Evolutionary conservation across 2,329 filamentous ascomycete species (phyloP), one percentile per base, ranked within the genome.

Genomic region (Setomelanomma holmii): DNA sequence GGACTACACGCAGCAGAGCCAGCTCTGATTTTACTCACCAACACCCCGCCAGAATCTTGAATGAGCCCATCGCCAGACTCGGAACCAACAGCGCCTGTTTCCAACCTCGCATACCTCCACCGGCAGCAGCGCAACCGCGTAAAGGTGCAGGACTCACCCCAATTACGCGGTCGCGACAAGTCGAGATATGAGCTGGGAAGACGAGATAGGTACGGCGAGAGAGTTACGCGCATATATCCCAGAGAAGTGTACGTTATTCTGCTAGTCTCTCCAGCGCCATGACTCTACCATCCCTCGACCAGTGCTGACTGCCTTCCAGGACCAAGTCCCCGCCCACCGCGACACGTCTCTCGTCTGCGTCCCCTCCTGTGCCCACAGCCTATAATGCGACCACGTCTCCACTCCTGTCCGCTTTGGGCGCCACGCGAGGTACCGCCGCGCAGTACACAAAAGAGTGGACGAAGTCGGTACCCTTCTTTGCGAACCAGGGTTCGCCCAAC

Each of bases 381-480:
- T 73, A 74, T 58, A 72, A 74, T 71, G 72, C 71, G 19, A 71
- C 71, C 41, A 73, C 71, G 23, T 75, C 74, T 16, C 73, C 74
- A 16, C 67, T 75, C 33, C 63, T 75, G 45, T 71, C 72, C 56
- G 74, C 72, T 49, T 64, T 76, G 49, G 71, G 72, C 53, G 70
- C 72, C 57, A 74, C 71, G 34, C 69, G 72, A 53, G 66, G 58
- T 36, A 63, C 71, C 16, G 68, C 73, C 35, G 67, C 71, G 11
- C 73, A 75, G 24, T 74, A 75, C 58, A 75, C 74, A 34, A 75
- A 71, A 60, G 78, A 80, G 71, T 80, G 78, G 78, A 76, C 78
- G 50, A 78, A 76, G 73, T 77, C 70, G 24, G 71, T 73, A 36
- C 76, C 63, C 23, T 75, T 66, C 73, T 76, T 76, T 68, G 72